A percentile compares a stretch with the other conserved stretches of the same genome.
These are phyloP conservation scores for Leishmania arabica DNA, from an alignment of 208 protist species.

Conservation along the genomic window DNA sequence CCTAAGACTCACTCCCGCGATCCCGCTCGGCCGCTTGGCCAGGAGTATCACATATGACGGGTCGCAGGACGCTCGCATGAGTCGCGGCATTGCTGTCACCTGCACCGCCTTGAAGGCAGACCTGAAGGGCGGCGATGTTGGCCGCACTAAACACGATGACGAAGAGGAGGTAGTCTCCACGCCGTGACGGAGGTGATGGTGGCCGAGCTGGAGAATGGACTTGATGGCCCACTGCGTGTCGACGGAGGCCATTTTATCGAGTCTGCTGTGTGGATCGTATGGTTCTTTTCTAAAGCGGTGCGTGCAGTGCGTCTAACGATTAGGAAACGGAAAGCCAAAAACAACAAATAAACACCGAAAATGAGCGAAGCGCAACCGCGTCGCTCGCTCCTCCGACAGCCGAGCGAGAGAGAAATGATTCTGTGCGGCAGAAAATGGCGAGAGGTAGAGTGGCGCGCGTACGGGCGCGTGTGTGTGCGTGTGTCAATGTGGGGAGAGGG, in stretches of 20 bases:
- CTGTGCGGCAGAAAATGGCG: not conserved
- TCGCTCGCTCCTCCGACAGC: not conserved
- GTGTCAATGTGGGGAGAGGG: not conserved
- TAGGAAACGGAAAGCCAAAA: not conserved
- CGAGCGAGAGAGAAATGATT: not conserved
- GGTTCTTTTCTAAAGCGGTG: not conserved
- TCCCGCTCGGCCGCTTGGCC: constrained; percentile 30
- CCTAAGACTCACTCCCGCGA: constrained; percentile 40
- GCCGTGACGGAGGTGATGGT: constrained; percentile 22
- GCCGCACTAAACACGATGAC: not conserved
- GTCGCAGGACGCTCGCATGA: constrained; percentile 11
- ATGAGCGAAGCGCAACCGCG: not conserved
- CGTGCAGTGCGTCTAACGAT: not conserved
- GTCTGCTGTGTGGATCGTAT: not conserved
- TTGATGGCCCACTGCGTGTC: constrained; percentile 30
- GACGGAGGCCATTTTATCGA: constrained; percentile 18
- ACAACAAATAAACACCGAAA: too few species aligned
- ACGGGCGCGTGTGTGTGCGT: not conserved
- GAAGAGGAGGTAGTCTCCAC: not conserved
- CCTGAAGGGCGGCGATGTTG: not conserved
- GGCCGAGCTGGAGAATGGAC: constrained; percentile 33
- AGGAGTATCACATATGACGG: constrained; percentile 34
- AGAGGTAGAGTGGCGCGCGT: not conserved
- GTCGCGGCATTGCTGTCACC: constrained; percentile 15
- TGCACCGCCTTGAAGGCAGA: constrained; percentile 9